Conservation (phyloP, 176 grass and related monocot species). For the Musa itinerans region DNA sequence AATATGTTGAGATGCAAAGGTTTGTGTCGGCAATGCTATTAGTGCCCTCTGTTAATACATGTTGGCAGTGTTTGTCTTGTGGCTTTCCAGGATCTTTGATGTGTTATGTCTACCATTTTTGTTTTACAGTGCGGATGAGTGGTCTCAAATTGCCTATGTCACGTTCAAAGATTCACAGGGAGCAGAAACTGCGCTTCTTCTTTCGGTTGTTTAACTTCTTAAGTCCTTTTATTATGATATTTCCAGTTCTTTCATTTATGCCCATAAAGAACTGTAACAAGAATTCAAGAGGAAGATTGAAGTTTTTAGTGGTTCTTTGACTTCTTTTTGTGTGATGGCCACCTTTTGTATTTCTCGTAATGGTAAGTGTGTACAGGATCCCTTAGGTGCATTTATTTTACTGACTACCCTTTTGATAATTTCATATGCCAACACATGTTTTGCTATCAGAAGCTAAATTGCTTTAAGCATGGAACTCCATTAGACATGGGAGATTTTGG, state of each 20-base stretch:
- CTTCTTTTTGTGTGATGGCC: neutral
- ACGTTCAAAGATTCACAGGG: slow-evolving; percentile 43
- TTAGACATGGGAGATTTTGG: neutral
- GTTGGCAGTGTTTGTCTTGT: neutral
- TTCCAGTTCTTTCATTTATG: neutral
- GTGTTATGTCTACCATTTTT: neutral
- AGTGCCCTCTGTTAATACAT: neutral
- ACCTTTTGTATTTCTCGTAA: neutral
- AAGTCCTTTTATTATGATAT: neutral
- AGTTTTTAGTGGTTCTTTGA: neutral
- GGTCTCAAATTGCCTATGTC: slow-evolving; percentile 33
- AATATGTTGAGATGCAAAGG: slow-evolving; percentile 11
- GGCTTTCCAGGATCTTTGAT: neutral
- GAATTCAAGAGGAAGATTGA: neutral
- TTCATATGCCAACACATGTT: too few species aligned
- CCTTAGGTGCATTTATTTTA: too few species aligned
- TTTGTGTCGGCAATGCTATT: neutral
- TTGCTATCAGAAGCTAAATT: too few species aligned
- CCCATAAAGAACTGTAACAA: neutral
- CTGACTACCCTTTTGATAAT: too few species aligned
- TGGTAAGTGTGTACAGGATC: too few species aligned
- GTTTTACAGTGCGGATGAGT: slow-evolving; percentile 18
- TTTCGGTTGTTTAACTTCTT: slow-evolving; percentile 22
- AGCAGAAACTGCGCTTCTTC: slow-evolving; percentile 35
- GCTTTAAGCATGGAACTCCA: too few species aligned